Base-by-base conservation (phyloP, 2,329 filamentous ascomycete species). In the Phyllosticta citribraziliensis region DNA sequence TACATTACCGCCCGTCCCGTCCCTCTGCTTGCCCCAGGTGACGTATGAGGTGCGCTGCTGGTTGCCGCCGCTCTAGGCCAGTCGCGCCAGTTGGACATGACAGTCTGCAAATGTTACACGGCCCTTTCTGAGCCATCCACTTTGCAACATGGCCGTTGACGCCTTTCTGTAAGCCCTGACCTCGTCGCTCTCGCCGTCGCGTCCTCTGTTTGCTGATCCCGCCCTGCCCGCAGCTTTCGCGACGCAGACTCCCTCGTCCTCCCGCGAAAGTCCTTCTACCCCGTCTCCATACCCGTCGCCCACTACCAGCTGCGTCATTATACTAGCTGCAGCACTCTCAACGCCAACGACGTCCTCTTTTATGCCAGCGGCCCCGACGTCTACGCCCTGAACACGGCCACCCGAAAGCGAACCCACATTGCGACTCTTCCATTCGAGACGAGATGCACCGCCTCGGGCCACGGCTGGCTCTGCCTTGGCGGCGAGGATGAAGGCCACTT, bases 261-360 rank as follows among this genome's bases (percentile, higher is more conserved):
- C 63, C 70, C 75, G 55, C 70, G 73, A 53, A 76, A 76, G 66
- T 70, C 71, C 51, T 79, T 78, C 75, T 80, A 78, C 66, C 75
- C 76, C 19, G 70, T 77, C 63, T 74, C 73, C 65, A 80, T 80
- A 60, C 78, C 77, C 50, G 75, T 80, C 52, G 76, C 76, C 76
- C 89, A 94, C 75, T 92, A 88, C 86, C 89, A 94, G 76, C 81
- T 99, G 54, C 89, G 93, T 60, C 93, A 95, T 67, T 86, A 96
- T 67, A 88, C 97, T 71, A 93, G 89, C 73, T 88, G 87, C 25
- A 47, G 40, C 40, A 47, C 40, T n/a, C 40, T 47, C 40, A 86
- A 90, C 66, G 84, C 89, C 69, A 81, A 85, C 52, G 84, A 92
- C 73, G 77, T 87, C 67, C 81, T 97, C 66, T 97, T 95, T 78